Evolutionary conservation across 352 stramenopile genomes (phyloP).

Genomic region (Globisporangium nagaii): DNA sequence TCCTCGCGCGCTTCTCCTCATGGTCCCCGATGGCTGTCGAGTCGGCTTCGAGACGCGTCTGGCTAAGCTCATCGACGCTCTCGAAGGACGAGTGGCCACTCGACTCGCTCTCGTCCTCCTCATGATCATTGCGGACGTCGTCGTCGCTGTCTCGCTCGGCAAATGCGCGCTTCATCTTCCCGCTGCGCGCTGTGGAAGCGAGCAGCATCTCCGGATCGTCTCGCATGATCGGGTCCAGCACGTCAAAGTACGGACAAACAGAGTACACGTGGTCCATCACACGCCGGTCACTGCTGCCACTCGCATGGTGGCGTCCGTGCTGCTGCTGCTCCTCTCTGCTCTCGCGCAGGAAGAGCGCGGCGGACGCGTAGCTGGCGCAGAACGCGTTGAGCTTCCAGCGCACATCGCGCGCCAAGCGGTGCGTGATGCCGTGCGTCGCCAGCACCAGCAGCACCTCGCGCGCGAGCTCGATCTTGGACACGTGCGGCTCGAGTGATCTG

Average conservation of each 20-base stretch:
- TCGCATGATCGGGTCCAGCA: constrained; percentile 7
- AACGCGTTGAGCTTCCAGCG: constrained; percentile 15
- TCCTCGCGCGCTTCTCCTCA: constrained; percentile 56
- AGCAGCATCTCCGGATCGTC: constrained; percentile 1
- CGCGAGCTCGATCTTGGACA: constrained; percentile 13
- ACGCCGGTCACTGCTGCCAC: constrained; percentile 3
- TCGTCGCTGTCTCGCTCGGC: not conserved
- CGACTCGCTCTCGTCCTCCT: not conserved
- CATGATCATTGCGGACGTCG: not conserved
- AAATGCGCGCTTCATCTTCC: not conserved
- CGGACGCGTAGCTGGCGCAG: constrained; percentile 3
- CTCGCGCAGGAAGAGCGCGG: constrained; percentile 8
- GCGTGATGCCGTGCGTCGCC: constrained; percentile 8
- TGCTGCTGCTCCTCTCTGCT: constrained; percentile 7
- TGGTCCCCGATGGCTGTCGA: constrained; percentile 26
- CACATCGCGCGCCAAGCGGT: constrained; percentile 12
- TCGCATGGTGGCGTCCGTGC: constrained; percentile 4
- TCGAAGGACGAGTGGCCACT: not conserved
- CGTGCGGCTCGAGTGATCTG: constrained; percentile 3
- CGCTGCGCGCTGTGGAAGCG: not conserved
- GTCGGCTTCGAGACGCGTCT: not conserved
- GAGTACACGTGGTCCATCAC: constrained; percentile 9
- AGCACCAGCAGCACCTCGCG: constrained; percentile 8
- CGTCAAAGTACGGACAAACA: constrained; percentile 10
- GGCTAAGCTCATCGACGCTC: not conserved